phyloP scores from a whole-genome alignment of 1,139 yeast genomes.

The Yamadazyma spencermartinsiae region DNA sequence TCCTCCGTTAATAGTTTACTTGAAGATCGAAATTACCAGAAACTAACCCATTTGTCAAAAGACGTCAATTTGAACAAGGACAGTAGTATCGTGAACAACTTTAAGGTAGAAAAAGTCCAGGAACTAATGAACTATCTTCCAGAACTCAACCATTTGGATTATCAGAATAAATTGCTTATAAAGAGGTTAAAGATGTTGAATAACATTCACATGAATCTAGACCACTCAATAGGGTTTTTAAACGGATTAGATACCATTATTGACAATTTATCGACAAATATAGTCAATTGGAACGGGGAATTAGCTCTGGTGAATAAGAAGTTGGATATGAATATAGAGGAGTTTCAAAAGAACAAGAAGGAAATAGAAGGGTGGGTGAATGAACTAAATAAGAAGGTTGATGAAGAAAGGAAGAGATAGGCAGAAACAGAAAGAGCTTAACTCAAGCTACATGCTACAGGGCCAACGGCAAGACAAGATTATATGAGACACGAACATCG shows the following conservation, averaged over 20 bases:
- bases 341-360: conserved; percentile 17
- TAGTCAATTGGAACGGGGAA: conserved; percentile 41
- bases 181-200: conserved; percentile 46
- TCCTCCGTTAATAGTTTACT: conserved; percentile 17
- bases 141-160: conserved; percentile 33
- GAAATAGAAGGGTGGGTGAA: conserved; percentile 15
- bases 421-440: not conserved
- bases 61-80: not conserved
- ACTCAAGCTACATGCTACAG: not conserved
- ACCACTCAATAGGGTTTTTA: conserved; percentile 27
- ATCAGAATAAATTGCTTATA: conserved; percentile 40
- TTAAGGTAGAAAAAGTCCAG: conserved; percentile 28
- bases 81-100: conserved; percentile 2
- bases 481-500: too few species aligned
- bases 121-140: conserved; percentile 39
- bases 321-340: conserved; percentile 24
- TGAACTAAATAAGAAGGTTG: conserved; percentile 10
- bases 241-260: conserved; percentile 36
- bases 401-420: not conserved
- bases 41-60: not conserved
- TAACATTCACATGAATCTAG: conserved; percentile 43
- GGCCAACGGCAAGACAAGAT: too few species aligned
- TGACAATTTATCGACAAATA: conserved; percentile 34
- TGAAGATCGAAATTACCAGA: conserved; percentile 8
- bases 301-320: conserved; percentile 37